Evolutionary conservation across 2,329 filamentous ascomycete species (phyloP).

Genomic region (Clarireedia homoeocarpa): DNA sequence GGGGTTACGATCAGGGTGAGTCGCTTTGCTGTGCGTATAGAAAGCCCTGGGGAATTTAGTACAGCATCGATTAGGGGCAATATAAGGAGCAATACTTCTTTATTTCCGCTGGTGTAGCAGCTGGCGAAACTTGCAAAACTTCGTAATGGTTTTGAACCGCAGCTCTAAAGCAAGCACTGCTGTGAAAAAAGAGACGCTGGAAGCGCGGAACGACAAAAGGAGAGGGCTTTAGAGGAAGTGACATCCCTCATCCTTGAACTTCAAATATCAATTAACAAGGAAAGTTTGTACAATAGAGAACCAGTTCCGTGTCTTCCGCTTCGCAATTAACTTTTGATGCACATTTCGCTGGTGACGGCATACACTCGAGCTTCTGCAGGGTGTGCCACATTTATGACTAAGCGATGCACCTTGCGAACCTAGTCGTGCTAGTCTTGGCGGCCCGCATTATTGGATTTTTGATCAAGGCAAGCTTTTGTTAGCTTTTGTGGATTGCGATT

Average conservation of each 20-base stretch:
- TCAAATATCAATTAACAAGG: neutral
- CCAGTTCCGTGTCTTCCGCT: neutral
- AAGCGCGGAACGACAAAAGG: slow-evolving; percentile 8
- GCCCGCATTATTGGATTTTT: too few species aligned
- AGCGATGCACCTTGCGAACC: neutral
- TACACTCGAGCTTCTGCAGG: neutral
- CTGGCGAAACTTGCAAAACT: slow-evolving; percentile 61
- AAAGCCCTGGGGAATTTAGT: slow-evolving; percentile 50
- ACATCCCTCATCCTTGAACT: slow-evolving; percentile 42
- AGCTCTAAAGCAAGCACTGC: slow-evolving; percentile 31
- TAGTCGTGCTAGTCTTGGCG: too few species aligned
- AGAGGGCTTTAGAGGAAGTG: slow-evolving; percentile 34
- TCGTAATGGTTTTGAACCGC: slow-evolving; percentile 65
- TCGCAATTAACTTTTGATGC: neutral
- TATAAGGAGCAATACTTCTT: slow-evolving; percentile 56
- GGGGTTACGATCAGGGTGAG: slow-evolving; percentile 90
- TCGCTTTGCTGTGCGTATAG: slow-evolving; percentile 81
- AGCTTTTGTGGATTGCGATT: too few species aligned
- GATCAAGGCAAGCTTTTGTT: too few species aligned
- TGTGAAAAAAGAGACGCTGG: slow-evolving; percentile 40
- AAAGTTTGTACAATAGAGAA: neutral
- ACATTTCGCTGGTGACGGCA: too few species aligned
- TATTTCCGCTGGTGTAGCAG: slow-evolving; percentile 67
- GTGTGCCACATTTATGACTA: too few species aligned
- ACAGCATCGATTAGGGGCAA: neutral